phyloP scores from a whole-genome alignment of 148 eudicot species.

The Rhododendron molle region DNA sequence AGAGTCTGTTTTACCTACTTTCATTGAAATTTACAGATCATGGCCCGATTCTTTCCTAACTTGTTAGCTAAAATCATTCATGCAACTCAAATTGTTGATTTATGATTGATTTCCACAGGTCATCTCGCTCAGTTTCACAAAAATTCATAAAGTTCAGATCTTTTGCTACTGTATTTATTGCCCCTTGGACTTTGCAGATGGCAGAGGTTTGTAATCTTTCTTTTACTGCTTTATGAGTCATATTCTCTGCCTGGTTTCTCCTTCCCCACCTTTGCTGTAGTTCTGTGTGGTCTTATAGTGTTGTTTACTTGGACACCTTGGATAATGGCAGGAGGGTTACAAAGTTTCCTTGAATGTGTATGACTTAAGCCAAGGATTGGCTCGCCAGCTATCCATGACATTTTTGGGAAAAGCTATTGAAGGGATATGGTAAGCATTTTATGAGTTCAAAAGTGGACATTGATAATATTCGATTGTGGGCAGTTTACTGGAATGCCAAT shows the following conservation, averaged over 20 bases:
- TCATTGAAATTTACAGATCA: not conserved
- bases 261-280: too few species aligned
- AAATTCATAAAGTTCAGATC: not conserved
- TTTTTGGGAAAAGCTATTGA: constrained; percentile 92
- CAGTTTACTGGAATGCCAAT: not conserved
- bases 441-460: not conserved
- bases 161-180: not conserved
- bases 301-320: not conserved
- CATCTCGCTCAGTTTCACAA: not conserved
- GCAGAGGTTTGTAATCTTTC: constrained; percentile 33
- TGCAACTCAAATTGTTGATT: not conserved
- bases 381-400: constrained; percentile 79
- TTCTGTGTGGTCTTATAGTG: not conserved
- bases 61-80: not conserved
- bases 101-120: not conserved
- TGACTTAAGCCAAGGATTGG: constrained; percentile 92
- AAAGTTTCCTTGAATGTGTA: constrained; percentile 79
- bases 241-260: not conserved
- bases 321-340: constrained; percentile 67
- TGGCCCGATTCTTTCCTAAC: not conserved
- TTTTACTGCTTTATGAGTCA: not conserved
- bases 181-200: constrained; percentile 22
- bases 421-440: constrained; percentile 69
- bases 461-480: not conserved
- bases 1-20: not conserved